Conservation (phyloP, 2,329 filamentous ascomycete genomes). For the Alternaria brassicae region DNA sequence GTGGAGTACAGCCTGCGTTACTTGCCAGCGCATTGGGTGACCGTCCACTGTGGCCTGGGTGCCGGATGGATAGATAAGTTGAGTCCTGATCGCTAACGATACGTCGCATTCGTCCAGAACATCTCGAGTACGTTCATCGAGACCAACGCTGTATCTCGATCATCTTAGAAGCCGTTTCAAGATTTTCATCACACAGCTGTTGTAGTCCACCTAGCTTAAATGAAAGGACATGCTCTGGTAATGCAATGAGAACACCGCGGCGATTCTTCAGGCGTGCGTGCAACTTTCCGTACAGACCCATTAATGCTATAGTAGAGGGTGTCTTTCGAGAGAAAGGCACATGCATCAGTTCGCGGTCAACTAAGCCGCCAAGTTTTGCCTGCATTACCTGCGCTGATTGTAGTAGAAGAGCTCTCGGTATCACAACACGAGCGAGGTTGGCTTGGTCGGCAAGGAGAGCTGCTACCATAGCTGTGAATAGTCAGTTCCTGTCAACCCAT, state of each 20-base stretch:
- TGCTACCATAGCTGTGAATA: slow-evolving; percentile 61
- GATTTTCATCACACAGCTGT: slow-evolving; percentile 58
- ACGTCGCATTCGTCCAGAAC: slow-evolving; percentile 68
- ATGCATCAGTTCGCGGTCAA: slow-evolving; percentile 62
- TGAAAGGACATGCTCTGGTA: slow-evolving; percentile 71
- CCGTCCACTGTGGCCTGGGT: slow-evolving; percentile 51
- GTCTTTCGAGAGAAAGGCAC: slow-evolving; percentile 66
- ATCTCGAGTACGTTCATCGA: slow-evolving; percentile 62
- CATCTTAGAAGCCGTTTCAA: slow-evolving; percentile 57
- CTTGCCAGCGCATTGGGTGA: slow-evolving; percentile 51
- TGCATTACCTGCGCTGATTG: slow-evolving; percentile 66
- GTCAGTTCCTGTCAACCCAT: slow-evolving; percentile 10
- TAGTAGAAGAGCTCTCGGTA: slow-evolving; percentile 63
- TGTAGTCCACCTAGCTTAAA: slow-evolving; percentile 69
- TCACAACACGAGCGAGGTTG: slow-evolving; percentile 61
- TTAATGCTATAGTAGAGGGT: slow-evolving; percentile 38
- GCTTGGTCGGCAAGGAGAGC: slow-evolving; percentile 49
- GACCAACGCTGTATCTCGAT: slow-evolving; percentile 59
- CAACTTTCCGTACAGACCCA: slow-evolving; percentile 47
- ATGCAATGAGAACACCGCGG: slow-evolving; percentile 64
- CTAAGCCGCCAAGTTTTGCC: slow-evolving; percentile 61
- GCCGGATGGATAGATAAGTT: slow-evolving; percentile 56
- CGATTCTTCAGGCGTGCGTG: slow-evolving; percentile 53
- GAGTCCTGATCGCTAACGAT: slow-evolving; percentile 52
- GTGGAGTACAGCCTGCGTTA: slow-evolving; percentile 46